phyloP scores from a whole-genome alignment of 2,329 filamentous ascomycete species.

The Aspergillus sp. region DNA sequence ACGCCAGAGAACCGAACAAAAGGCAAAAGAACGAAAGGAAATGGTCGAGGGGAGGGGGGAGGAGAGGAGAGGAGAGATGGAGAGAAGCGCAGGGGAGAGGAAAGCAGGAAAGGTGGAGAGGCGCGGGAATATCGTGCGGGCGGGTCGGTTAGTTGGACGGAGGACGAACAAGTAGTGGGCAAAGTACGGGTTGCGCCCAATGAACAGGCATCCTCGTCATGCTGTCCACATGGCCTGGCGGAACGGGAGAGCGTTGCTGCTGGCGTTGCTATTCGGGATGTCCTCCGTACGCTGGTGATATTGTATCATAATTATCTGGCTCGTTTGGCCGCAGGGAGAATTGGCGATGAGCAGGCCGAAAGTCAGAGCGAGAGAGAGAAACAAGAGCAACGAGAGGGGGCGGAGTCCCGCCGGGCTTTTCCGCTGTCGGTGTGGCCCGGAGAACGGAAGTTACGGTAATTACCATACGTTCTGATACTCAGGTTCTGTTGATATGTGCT shows the following conservation, averaged over 20 bases:
- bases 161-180: not conserved
- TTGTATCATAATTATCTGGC: too few species aligned
- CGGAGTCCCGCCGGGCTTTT: slow-evolving; percentile 22
- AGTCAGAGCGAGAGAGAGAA: slow-evolving; percentile 4
- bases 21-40: slow-evolving; percentile 17
- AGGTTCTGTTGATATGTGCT: too few species aligned
- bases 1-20: slow-evolving; percentile 13
- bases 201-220: not conserved
- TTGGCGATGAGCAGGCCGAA: not conserved
- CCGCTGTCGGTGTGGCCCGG: slow-evolving; percentile 16
- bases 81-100: slow-evolving; percentile 7
- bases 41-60: slow-evolving; percentile 59
- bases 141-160: slow-evolving; percentile 2
- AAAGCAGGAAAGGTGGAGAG: slow-evolving; percentile 4
- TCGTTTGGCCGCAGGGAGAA: too few species aligned
- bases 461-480: too few species aligned
- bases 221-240: too few species aligned
- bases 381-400: slow-evolving; percentile 4
- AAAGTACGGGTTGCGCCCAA: not conserved
- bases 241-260: too few species aligned
- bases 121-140: not conserved
- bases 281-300: too few species aligned
- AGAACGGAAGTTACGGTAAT: too few species aligned
- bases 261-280: too few species aligned
- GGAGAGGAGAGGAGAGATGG: slow-evolving; percentile 2